Percentiles rank a stretch among this genome's conserved stretches.
Evolutionary conservation across 257 asterid species (phyloP).

Genomic region (Nicotiana sylvestris): DNA sequence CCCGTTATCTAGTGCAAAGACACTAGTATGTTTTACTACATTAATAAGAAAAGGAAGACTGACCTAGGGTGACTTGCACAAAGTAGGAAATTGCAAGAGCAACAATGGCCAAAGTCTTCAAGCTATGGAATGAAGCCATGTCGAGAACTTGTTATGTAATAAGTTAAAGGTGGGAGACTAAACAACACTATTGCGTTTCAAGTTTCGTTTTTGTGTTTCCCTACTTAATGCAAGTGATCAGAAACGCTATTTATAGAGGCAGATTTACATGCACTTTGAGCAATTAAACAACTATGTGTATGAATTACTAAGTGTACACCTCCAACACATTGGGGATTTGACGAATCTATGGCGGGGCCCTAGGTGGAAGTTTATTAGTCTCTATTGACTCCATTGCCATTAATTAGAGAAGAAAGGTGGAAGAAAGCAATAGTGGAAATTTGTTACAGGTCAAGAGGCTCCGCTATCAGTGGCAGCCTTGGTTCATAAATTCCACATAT

Average conservation of each 20-base stretch:
- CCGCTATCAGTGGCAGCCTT: not conserved
- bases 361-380: not conserved
- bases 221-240: not conserved
- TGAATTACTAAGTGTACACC: not conserved
- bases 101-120: constrained; percentile 14
- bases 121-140: constrained; percentile 37
- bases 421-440: not conserved
- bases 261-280: not conserved
- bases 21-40: not conserved
- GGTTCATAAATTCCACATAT: not conserved
- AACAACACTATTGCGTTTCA: not conserved
- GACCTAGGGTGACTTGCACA: constrained; percentile 30
- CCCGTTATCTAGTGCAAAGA: no score
- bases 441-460: not conserved
- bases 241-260: not conserved
- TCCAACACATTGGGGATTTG: not conserved
- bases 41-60: not conserved
- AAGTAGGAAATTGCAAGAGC: constrained; percentile 28
- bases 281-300: not conserved
- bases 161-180: not conserved
- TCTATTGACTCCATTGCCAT: not conserved
- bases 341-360: not conserved
- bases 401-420: not conserved
- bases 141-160: not conserved
- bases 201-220: not conserved